phyloP scores from a whole-genome alignment of 2,329 filamentous ascomycete species.

The Coleophoma cylindrospora region DNA sequence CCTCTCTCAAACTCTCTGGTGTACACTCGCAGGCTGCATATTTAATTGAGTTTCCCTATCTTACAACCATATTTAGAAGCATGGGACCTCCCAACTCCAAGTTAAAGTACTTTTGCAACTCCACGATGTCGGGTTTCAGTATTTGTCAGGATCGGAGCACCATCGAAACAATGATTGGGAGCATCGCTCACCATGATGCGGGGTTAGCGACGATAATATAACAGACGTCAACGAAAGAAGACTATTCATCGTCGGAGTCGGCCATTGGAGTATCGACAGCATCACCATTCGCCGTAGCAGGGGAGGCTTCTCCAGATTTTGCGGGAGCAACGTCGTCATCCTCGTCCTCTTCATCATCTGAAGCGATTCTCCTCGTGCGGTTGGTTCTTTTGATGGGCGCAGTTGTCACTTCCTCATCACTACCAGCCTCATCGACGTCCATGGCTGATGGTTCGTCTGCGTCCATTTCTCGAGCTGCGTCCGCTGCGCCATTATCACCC shows the following conservation, averaged over 20 bases:
- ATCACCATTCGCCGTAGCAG: constrained; percentile 20
- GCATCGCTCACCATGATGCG: no score
- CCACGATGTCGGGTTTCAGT: no score
- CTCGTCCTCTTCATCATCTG: constrained; percentile 25
- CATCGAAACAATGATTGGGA: no score
- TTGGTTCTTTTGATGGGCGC: constrained; percentile 17
- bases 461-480: constrained; percentile 21
- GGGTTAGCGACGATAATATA: not conserved
- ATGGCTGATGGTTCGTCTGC: constrained; percentile 7
- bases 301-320: constrained; percentile 15
- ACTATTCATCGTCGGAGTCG: constrained; percentile 19
- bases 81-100: no score
- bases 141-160: no score
- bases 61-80: no score
- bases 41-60: no score
- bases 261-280: constrained; percentile 23
- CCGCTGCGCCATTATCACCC: constrained; percentile 23
- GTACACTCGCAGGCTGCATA: no score
- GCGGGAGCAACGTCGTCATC: constrained; percentile 8
- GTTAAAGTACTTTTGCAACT: no score
- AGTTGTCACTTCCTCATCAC: constrained; percentile 19
- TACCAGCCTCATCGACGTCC: constrained; percentile 12
- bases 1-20: no score
- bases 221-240: not conserved
- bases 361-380: constrained; percentile 19